Evolutionary conservation across 768 basidiomycete species (phyloP), one percentile per base, ranked within the genome.

Genomic region (Leccinum boreale): DNA sequence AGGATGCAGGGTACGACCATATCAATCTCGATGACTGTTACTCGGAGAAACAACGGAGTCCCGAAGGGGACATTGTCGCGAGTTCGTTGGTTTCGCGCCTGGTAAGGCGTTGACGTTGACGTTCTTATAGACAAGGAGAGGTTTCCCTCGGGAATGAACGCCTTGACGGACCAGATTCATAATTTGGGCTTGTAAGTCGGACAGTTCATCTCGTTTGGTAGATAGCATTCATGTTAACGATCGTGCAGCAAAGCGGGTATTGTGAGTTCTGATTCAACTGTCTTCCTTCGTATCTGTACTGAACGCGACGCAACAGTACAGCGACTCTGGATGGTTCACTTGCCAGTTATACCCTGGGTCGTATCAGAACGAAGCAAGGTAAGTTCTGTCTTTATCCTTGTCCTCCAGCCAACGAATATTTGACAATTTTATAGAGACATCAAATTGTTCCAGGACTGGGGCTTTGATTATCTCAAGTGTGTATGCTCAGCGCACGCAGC

Each of bases 311-410:
- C 17, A 29, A 33, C 48, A 85, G 85, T 87, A 87, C 59, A 82
- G 85, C 58, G 84, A 86, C 62, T 78, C 86, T 0, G 86, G 86
- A 19, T 87, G 85, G 85, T 85, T 79, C 63, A 87, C 86, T 24
- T 87, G 86, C 62, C 77, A 79, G 47, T 57, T 79, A 11, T 87
- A 85, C 65, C 86, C 86, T 21, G 86, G 85, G 19, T 86, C 85
- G 5, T 87, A 77, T 70, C 74, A 78, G 65, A 84, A 87, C 56
- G 85, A 87, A 68, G 81, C 74, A 21, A 78, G 81, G 82, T 79
- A 17, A 21, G 67, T 60, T n/a, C 14, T 17, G 4, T 33, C 61
- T n/a, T 26, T 17, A 4, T 31, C 53, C n/a, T 7, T 1, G 29
- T 24, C 21, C 44, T 19, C 33, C 7, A 54, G 11, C 15, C 4